Percentiles rank a stretch among this genome's conserved stretches.
Evolutionary conservation across 2,329 filamentous ascomycete genomes (phyloP).

Genomic region (Pseudogymnoascus sp.): DNA sequence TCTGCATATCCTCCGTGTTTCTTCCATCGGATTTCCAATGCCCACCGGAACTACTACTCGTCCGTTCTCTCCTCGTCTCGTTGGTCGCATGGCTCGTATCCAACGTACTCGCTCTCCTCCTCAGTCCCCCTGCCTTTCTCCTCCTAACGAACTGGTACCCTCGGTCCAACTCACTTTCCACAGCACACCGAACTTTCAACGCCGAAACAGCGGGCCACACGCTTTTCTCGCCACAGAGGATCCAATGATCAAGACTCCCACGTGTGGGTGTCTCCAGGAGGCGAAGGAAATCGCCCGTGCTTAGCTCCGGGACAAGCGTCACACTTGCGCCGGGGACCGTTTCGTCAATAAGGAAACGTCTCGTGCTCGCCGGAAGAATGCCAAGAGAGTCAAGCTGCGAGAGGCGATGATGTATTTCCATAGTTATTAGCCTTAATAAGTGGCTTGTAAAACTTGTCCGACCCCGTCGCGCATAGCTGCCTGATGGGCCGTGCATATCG

Average conservation of each 20-base stretch:
- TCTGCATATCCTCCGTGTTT: not conserved
- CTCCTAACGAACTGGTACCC: slow-evolving; percentile 74
- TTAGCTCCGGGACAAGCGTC: slow-evolving; percentile 75
- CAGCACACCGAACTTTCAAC: slow-evolving; percentile 69
- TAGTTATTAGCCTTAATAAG: slow-evolving; percentile 58
- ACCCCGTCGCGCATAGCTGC: slow-evolving; percentile 50
- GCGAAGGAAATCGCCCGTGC: slow-evolving; percentile 62
- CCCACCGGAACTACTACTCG: slow-evolving; percentile 23
- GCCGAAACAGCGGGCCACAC: slow-evolving; percentile 87
- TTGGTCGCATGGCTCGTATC: slow-evolving; percentile 24
- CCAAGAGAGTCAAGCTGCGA: slow-evolving; percentile 73
- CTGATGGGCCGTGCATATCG: slow-evolving; percentile 68
- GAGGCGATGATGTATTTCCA: slow-evolving; percentile 74
- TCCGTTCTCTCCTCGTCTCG: slow-evolving; percentile 22
- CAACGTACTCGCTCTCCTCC: slow-evolving; percentile 27
- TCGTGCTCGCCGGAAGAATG: slow-evolving; percentile 60
- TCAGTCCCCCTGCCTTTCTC: slow-evolving; percentile 29
- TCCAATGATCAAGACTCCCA: slow-evolving; percentile 75
- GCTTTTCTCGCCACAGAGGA: slow-evolving; percentile 71
- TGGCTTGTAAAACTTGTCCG: slow-evolving; percentile 51
- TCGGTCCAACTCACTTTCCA: slow-evolving; percentile 81
- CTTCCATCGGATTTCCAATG: slow-evolving; percentile 16
- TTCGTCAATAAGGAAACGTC: slow-evolving; percentile 76
- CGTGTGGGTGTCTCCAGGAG: slow-evolving; percentile 77
- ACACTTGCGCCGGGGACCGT: slow-evolving; percentile 69